Base-by-base conservation (phyloP, 2,329 filamentous ascomycete species). In the Keithomyces neogunnii region DNA sequence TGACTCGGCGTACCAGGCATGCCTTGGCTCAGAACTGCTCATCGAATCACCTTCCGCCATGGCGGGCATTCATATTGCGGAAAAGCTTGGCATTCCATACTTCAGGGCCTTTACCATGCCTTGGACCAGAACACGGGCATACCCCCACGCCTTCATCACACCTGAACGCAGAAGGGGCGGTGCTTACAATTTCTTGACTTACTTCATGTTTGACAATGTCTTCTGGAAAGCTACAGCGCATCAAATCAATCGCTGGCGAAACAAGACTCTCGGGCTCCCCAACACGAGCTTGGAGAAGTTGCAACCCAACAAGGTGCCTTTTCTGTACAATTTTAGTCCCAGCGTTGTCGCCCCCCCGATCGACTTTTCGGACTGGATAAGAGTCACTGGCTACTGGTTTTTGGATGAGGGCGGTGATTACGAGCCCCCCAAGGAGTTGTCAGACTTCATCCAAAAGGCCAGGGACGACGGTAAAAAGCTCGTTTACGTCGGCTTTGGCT, bases 61-160 rank as follows among this genome's bases (percentile, higher is more conserved):
- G 93, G 90, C 87, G 0, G 93, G 93, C 30, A 96, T 99, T 50
- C 93, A 99, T 66, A 95, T 99, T 58, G 93, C 93, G 1, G 93
- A 99, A 70, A 89, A 90, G 29, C 77, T 99, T 2, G 78, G 82
- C 11, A 95, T 99, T 44, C 93, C 93, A 0, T 99, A 99, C 67
- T 97, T 97, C 73, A 84, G 93, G 51, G 92, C 91, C 0, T 99
- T 99, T 65, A 95, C 90, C 19, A 99, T 99, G 93, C 93, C 93
- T 0, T 99, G 93, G 93, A 96, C 93, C 0, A 84, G 91, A 47
- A 99, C 93, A 13, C 80, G 93, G 49, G 90, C 92, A 1, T 99
- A 99, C 61, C 93, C 93, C 2, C 93, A 99, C 68, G 93, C 93
- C 0, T 99, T 99, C 68, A 86, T 92, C 30, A 91, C 95, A 55